These are phyloP conservation scores for Tremella mesenterica DNA, from an alignment of 768 basidiomycete genomes.

Conservation along the genomic window DNA sequence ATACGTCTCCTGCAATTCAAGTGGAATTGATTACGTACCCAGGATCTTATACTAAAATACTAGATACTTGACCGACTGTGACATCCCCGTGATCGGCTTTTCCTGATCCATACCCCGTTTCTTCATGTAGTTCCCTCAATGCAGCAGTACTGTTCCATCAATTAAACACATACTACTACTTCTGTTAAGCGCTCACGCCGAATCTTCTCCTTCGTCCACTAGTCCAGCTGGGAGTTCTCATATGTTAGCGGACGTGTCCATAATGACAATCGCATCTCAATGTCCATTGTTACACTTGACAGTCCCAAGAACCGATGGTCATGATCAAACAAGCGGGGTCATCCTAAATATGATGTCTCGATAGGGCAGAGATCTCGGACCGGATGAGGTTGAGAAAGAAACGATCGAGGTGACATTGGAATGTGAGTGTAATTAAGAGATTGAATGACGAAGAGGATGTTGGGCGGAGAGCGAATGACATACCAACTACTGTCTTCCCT, in stretches of 20 bases:
- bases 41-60: constrained; percentile 38
- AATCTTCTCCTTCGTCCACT: constrained; percentile 74
- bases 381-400: not conserved
- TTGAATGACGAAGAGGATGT: not conserved
- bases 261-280: no score
- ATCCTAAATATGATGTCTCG: no score
- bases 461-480: no score
- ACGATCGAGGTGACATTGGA: not conserved
- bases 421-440: not conserved
- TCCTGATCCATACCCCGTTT: constrained; percentile 61
- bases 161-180: not conserved
- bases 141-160: constrained; percentile 50
- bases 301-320: no score
- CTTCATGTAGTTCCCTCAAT: constrained; percentile 80
- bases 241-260: no score
- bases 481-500: constrained; percentile 66
- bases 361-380: not conserved
- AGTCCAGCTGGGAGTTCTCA: constrained; percentile 52
- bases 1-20: not conserved
- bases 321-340: no score
- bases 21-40: constrained; percentile 20
- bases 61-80: constrained; percentile 46
- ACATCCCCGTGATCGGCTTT: constrained; percentile 45
- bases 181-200: constrained; percentile 50
- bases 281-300: no score